phyloP scores from a whole-genome alignment of 768 basidiomycete species.

The Cystobasidiopsis lactophilus region DNA sequence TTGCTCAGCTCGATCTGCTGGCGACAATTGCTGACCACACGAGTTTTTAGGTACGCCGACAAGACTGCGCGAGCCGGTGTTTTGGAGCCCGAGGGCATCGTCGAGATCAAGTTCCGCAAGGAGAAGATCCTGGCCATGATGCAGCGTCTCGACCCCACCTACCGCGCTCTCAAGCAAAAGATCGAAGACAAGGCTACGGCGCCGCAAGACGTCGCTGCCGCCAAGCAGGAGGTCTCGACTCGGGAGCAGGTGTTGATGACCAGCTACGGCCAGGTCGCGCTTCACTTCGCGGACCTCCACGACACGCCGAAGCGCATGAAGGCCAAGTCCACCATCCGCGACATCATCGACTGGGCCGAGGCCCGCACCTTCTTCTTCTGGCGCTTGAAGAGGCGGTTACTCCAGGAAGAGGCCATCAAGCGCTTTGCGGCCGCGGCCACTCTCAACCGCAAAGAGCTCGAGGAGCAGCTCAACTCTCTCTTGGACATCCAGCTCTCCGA shows the following conservation, averaged over 20 bases:
- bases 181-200: constrained; percentile 53
- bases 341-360: constrained; percentile 18
- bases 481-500: too few species aligned
- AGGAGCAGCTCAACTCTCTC: too few species aligned
- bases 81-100: constrained; percentile 78
- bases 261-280: constrained; percentile 77
- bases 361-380: constrained; percentile 27
- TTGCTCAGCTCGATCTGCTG: not conserved
- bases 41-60: constrained; percentile 48
- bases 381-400: constrained; percentile 23
- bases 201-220: constrained; percentile 49
- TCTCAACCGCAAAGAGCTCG: too few species aligned
- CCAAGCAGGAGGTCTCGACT: constrained; percentile 42
- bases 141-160: constrained; percentile 75
- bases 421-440: constrained; percentile 11
- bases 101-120: constrained; percentile 93
- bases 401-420: constrained; percentile 22
- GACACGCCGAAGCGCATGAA: constrained; percentile 29
- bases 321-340: constrained; percentile 21
- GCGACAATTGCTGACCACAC: not conserved
- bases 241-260: constrained; percentile 66
- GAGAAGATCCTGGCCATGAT: constrained; percentile 76
- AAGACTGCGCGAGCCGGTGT: constrained; percentile 89
- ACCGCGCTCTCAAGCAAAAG: constrained; percentile 54
- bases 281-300: constrained; percentile 88